These are phyloP conservation scores for Cucumis hystrix DNA, from an alignment of 306 rosid genomes.

Conservation along the genomic window DNA sequence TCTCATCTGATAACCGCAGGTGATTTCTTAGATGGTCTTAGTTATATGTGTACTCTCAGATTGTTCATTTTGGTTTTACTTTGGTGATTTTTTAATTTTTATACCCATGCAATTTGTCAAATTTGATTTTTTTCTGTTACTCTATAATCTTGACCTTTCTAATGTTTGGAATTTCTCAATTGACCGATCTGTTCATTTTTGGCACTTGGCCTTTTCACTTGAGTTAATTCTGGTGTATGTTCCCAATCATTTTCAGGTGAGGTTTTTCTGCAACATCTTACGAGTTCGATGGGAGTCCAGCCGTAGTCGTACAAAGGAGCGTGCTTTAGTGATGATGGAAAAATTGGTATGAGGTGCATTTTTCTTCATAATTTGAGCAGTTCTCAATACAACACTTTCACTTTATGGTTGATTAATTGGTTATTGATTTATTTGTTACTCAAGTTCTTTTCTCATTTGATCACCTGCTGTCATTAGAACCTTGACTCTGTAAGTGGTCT, in stretches of 20 bases:
- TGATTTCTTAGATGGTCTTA: background rate
- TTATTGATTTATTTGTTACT: background rate
- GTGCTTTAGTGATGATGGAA: conserved; percentile 80
- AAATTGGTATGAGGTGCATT: conserved; percentile 48
- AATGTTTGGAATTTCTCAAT: background rate
- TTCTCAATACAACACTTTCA: background rate
- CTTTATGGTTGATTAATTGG: background rate
- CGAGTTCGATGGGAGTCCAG: conserved; percentile 90
- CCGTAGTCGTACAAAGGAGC: conserved; percentile 86
- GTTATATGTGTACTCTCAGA: no score
- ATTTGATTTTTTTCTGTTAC: background rate
- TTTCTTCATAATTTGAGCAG: background rate
- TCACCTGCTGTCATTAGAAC: background rate
- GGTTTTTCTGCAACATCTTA: conserved; percentile 44
- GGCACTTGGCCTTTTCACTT: background rate
- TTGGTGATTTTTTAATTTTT: no score
- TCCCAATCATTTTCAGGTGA: conserved; percentile 30
- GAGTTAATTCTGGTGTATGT: background rate
- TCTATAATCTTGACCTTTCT: background rate
- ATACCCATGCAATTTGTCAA: no score
- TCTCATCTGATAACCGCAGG: background rate
- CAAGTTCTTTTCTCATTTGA: background rate
- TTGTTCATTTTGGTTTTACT: no score
- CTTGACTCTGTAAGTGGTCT: background rate
- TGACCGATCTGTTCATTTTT: background rate